phyloP scores from a whole-genome alignment of 495 filamentous ascomycete genomes.

The Neurospora intermedia region DNA sequence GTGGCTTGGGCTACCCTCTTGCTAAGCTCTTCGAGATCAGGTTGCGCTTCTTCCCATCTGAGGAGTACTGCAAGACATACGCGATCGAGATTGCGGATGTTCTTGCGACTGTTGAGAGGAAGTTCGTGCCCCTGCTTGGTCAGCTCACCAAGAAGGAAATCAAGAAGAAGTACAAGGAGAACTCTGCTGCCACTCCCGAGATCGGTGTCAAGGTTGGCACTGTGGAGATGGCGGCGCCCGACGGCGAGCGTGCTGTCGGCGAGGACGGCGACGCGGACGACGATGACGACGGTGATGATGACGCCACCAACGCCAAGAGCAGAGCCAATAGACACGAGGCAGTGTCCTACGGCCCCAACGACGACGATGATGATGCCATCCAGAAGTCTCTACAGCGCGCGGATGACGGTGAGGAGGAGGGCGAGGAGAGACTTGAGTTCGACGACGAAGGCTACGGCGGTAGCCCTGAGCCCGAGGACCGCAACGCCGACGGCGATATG shows the following conservation, averaged over 20 bases:
- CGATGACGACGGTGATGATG: slow-evolving; percentile 72
- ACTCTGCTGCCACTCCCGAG: slow-evolving; percentile 61
- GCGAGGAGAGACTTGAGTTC: slow-evolving; percentile 33
- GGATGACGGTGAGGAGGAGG: slow-evolving; percentile 39
- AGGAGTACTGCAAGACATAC: slow-evolving; percentile 77
- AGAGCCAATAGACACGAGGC: slow-evolving; percentile 64
- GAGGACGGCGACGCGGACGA: slow-evolving; percentile 53
- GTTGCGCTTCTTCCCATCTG: slow-evolving; percentile 69
- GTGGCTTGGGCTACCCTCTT: slow-evolving; percentile 49
- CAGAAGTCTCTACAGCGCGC: slow-evolving; percentile 45
- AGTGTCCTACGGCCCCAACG: slow-evolving; percentile 80
- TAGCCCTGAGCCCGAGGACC: slow-evolving; percentile 33
- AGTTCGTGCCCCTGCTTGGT: slow-evolving; percentile 63
- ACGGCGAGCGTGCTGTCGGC: slow-evolving; percentile 31
- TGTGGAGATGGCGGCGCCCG: slow-evolving; percentile 46
- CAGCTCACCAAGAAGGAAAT: slow-evolving; percentile 61
- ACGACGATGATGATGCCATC: slow-evolving; percentile 79
- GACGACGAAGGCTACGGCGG: slow-evolving; percentile 48
- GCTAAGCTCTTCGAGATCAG: slow-evolving; percentile 79
- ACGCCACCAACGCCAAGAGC: slow-evolving; percentile 72
- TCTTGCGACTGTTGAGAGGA: slow-evolving; percentile 61
- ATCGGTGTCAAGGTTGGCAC: slow-evolving; percentile 68
- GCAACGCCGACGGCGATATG: slow-evolving; percentile 34
- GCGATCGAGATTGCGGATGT: slow-evolving; percentile 72
- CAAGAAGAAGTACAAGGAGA: slow-evolving; percentile 59